phyloP scores from a whole-genome alignment of 495 filamentous ascomycete species.

The Aspergillus bridgeri region DNA sequence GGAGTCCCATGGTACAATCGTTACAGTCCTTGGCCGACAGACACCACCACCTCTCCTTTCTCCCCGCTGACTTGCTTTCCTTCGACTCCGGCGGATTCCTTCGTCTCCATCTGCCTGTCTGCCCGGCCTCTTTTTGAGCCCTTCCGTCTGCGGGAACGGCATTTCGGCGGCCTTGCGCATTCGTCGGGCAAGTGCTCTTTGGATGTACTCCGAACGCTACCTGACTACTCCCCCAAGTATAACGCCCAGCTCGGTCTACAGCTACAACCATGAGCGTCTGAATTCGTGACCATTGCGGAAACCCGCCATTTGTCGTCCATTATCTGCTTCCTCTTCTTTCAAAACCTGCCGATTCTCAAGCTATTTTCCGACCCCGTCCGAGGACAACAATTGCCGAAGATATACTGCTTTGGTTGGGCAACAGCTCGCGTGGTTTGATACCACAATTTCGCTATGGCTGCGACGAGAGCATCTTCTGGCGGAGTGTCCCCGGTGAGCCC shows the following conservation, averaged over 20 bases:
- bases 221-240: too few species aligned
- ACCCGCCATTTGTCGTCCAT: neutral
- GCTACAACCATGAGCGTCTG: neutral
- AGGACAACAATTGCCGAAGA: too few species aligned
- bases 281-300: neutral
- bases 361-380: neutral
- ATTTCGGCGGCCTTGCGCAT: neutral
- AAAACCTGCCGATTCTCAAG: neutral
- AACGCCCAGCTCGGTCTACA: neutral
- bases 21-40: constrained; percentile 16
- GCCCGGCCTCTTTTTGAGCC: neutral
- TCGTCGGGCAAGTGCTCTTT: neutral
- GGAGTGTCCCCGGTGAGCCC: constrained; percentile 27
- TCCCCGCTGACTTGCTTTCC: constrained; percentile 12
- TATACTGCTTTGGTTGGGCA: neutral
- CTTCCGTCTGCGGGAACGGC: neutral
- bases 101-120: neutral
- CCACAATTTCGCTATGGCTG: constrained; percentile 26
- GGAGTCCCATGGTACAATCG: constrained; percentile 23
- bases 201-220: neutral
- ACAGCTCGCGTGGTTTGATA: neutral
- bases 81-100: neutral
- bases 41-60: constrained; percentile 11
- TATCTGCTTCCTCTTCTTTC: neutral
- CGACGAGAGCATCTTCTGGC: constrained; percentile 26